Base-by-base conservation (phyloP, 441 rosid genomes). In the Adansonia grandidieri region DNA sequence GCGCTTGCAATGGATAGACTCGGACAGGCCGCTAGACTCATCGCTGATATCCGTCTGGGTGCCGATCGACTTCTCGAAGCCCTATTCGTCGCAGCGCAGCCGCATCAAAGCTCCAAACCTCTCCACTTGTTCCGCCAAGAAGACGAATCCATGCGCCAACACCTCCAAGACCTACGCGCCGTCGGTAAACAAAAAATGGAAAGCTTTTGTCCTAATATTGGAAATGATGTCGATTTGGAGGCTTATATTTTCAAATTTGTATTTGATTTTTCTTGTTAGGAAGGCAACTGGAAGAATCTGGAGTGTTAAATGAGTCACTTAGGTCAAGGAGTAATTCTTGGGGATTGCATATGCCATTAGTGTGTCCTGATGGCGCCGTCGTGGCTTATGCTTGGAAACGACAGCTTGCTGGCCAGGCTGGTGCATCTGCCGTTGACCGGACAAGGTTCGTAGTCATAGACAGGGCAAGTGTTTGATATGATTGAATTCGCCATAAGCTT, bases 351-450 rank as follows among this genome's bases (percentile, higher is more conserved):
- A 89, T 96, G 95, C 98, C 99, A 0, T 44, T 96, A 86, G 99
- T 94, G 66, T 96, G 98, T 84, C 99, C 98, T 0, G 99, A 96
- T 82, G 99, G 99, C 17, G 99, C 98, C 0, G 99, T 92, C 0
- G 99, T 96, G 14, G 98, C 97, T 0, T 96, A 96, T 82, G 98
- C 99, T 54, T 94, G 99, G 98, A 94, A 96, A 77, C 88, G 99
- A 9, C 99, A 96, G 75, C 94, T 94, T 6, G 99, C 99, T 20
- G 98, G 99, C 24, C 99, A 96, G 86, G 98, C 98, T 71, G 98
- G 99, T 82, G 98, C 98, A 7, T 94, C 97, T 78, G 97, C 99
- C 44, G 99, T 94, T 51, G 99, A 96, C 79, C 87, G 98, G 84
- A 91, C 98, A 65, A 92, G 99, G 98, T 95, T 85, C 47, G 79